Evolutionary conservation across 2,329 filamentous ascomycete species (phyloP).

Genomic region (Plectosphaerella plurivora): DNA sequence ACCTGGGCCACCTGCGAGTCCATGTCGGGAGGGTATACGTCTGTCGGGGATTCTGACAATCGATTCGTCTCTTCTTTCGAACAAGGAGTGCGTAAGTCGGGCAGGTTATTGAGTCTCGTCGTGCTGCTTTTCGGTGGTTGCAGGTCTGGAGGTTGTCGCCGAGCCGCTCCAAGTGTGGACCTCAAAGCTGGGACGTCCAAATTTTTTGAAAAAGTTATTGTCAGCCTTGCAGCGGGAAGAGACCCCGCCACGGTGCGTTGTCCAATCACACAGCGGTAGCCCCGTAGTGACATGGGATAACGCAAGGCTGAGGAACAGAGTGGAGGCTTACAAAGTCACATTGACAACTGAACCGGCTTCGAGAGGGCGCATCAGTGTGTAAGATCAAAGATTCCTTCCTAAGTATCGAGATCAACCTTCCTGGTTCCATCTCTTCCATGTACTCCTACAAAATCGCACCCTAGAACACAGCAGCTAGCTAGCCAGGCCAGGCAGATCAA

Average conservation of each 20-base stretch:
- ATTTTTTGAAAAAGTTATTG: slow-evolving; percentile 9
- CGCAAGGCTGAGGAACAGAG: not conserved
- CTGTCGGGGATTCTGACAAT: not conserved
- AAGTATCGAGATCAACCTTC: no score
- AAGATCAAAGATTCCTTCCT: no score
- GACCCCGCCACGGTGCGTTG: slow-evolving; percentile 4
- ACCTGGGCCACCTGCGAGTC: slow-evolving; percentile 47
- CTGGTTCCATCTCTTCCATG: no score
- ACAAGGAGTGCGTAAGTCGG: no score
- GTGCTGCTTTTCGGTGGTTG: not conserved
- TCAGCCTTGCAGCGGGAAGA: slow-evolving; percentile 12
- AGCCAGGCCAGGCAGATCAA: not conserved
- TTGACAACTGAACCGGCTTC: no score
- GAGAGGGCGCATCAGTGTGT: no score
- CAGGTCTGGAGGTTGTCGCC: not conserved
- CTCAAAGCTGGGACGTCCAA: slow-evolving; percentile 2
- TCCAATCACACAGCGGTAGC: not conserved
- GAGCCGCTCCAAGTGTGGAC: not conserved
- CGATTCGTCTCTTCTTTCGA: no score
- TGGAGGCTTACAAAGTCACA: no score
- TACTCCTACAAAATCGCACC: not conserved
- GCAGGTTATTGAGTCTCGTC: no score
- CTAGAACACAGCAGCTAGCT: not conserved
- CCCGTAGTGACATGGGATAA: not conserved
- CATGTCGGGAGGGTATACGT: slow-evolving; percentile 20